Conservation (phyloP, 1,284 basidiomycete genomes). For the Psilocybe mexicana region DNA sequence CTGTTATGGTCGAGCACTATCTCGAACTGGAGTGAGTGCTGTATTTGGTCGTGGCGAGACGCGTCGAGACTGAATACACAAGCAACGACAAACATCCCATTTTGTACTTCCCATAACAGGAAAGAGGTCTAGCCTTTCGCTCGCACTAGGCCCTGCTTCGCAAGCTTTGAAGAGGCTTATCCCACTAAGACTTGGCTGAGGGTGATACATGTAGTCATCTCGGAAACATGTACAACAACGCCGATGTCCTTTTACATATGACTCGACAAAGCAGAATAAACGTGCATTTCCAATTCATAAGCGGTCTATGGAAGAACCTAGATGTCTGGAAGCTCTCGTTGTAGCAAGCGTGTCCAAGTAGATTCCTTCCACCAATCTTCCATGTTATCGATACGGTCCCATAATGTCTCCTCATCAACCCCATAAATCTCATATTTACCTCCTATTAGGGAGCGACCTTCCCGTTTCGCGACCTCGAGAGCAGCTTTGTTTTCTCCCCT, state of each 20-base stretch:
- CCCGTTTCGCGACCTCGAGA: constrained; percentile 75
- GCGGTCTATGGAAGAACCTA: constrained; percentile 30
- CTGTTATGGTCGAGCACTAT: constrained; percentile 6
- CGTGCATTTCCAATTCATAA: neutral
- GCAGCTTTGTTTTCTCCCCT: constrained; percentile 85
- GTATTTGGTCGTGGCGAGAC: constrained; percentile 2
- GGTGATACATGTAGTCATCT: too few relatives aligned
- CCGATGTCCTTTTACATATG: too few relatives aligned
- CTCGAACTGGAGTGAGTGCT: neutral
- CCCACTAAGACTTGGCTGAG: too few relatives aligned
- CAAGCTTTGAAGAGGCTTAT: neutral
- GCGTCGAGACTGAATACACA: neutral
- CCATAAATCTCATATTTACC: constrained; percentile 90
- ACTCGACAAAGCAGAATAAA: neutral
- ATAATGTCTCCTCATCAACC: constrained; percentile 79
- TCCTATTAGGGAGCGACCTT: constrained; percentile 58
- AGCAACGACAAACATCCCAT: neutral
- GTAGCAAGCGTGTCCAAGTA: constrained; percentile 83
- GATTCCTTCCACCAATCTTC: constrained; percentile 94
- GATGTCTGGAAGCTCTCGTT: constrained; percentile 86
- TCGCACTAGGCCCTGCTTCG: neutral
- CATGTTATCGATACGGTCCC: constrained; percentile 77
- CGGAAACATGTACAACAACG: too few relatives aligned
- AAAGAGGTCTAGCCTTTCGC: neutral
- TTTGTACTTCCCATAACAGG: neutral